Evolutionary conservation across 177 flowering plant species (phyloP), one percentile per base, ranked within the genome.

Genomic region (Vitis hybrid): DNA sequence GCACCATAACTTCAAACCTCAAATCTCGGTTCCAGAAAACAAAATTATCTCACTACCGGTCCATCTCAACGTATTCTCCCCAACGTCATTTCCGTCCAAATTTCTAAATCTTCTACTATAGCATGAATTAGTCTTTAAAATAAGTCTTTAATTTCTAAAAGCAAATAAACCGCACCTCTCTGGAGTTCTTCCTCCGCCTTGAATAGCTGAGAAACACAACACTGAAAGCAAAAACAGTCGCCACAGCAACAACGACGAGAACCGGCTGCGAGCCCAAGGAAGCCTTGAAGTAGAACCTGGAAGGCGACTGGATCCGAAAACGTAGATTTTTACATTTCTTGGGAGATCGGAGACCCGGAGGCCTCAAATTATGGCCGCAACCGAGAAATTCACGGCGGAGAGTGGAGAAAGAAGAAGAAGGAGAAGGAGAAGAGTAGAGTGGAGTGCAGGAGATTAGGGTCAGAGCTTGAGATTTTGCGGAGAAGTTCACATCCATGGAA

Each of bases 171-270:
- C 10, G n/a, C 62, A 79, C 85, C 82, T 76, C 69, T 15, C 12
- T 29, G 2, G 22, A 68, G n/a, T 58, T 67, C 61, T 71, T 72
- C 58, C 73, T 80, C 8, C 69, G 60, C 60, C 29, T 60, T 19
- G 39, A 48, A 51, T 69, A 75, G 65, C 78, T 74, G 51, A 75
- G 59, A 76, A 64, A 81, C 51, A 80, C 73, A 14, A 86, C 19
- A 39, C 87, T 74, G 48, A 85, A 64, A 22, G 86, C 87, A 13
- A 90, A 85, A 69, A 87, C 56, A 5, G 90, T 62, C 1, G 83
- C 84, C 2, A 83, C 80, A 8, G 86, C 84, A 10, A 81, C 84
- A 22, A 82, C 77, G 56, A 86, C 81, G 9, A 84, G 49, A 51
- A 81, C 51, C 62, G 85, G 69, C 56, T 76, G 70, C 16, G 85